Percentiles rank a stretch among this genome's conserved stretches.
Conservation (phyloP, 805 yeast genomes). For the Hanseniaspora taiwanica region DNA sequence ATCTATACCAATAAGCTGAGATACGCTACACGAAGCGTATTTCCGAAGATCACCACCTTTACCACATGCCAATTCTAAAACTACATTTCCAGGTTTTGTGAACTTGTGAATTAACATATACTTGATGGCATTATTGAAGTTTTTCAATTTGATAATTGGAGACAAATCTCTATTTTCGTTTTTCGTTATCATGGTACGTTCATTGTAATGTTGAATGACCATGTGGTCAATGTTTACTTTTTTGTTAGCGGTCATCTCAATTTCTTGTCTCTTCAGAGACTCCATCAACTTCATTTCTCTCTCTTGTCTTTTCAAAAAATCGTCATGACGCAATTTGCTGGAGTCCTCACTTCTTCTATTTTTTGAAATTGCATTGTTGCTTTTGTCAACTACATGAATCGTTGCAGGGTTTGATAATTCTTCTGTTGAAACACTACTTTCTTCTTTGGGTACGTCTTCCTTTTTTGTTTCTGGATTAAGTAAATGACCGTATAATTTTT, state of each 20-base stretch:
- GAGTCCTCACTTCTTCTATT: constrained; percentile 1
- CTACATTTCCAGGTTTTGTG: constrained; percentile 40
- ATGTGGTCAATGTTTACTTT: constrained; percentile 42
- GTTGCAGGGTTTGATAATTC: neutral
- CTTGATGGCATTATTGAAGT: constrained; percentile 86
- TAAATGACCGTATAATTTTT: constrained; percentile 17
- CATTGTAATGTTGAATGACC: constrained; percentile 77
- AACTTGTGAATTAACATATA: constrained; percentile 68
- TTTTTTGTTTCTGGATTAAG: constrained; percentile 6
- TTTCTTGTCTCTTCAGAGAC: constrained; percentile 23
- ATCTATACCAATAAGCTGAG: constrained; percentile 81
- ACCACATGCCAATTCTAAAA: constrained; percentile 88
- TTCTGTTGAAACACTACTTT: constrained; percentile 3
- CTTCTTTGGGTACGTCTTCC: constrained; percentile 7
- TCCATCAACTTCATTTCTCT: constrained; percentile 21
- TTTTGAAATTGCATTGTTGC: neutral
- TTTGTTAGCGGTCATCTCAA: constrained; percentile 24
- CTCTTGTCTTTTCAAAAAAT: constrained; percentile 21
- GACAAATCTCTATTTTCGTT: constrained; percentile 53
- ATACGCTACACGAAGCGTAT: constrained; percentile 62
- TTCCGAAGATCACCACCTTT: constrained; percentile 95
- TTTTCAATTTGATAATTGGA: constrained; percentile 73
- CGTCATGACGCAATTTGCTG: constrained; percentile 9
- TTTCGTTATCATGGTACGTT: constrained; percentile 59
- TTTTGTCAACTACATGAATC: neutral